Evolutionary conservation across 2,329 filamentous ascomycete species (phyloP), one percentile per base, ranked within the genome.

Genomic region (Aspergillus sp.): DNA sequence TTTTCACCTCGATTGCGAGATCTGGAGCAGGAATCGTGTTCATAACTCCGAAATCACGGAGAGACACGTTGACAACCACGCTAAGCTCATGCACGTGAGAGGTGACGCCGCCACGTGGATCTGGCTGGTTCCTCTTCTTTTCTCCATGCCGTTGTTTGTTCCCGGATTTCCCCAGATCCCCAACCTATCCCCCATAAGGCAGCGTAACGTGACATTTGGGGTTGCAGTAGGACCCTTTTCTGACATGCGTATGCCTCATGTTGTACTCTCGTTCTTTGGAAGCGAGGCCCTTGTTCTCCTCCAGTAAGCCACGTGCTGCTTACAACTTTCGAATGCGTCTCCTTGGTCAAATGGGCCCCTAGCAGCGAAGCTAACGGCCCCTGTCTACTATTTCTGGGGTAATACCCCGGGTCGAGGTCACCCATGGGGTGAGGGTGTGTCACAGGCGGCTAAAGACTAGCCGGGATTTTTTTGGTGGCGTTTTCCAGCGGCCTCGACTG

Each of bases 391-490:
- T 47, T 55, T 44, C 53, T 23, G 53, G 53, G 53, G 53, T 55
- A 55, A 13, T n/a, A 19, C 39, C 53, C 53, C 39, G 53, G 53
- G 53, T 15, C 39, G 39, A 32, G 39, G 25, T 27, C 25, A 7
- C 25, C 53, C 53, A 47, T 44, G 53, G 53, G 53, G 53, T 44
- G 25, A 55, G 17, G 8, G 25, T 30, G 27, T 30, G 39, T 32
- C 25, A 27, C 39, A 6, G 23, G 25, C 39, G 25, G 53, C 30
- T 44, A 55, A 38, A 55, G 23, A 23, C 39, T 47, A 55, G n/a
- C 38, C 53, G 25, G 17, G 36, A 54, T 8, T 44, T 30, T 55
- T 47, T 42, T 47, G n/a, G 53, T 55, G 53, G 53, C 53, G 41
- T 44, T 47, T 47, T 55, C 10, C 53, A 15, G 21, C 39, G 53